Base-by-base conservation (phyloP, 306 rosid species). In the Dalbergia cochinchinensis region DNA sequence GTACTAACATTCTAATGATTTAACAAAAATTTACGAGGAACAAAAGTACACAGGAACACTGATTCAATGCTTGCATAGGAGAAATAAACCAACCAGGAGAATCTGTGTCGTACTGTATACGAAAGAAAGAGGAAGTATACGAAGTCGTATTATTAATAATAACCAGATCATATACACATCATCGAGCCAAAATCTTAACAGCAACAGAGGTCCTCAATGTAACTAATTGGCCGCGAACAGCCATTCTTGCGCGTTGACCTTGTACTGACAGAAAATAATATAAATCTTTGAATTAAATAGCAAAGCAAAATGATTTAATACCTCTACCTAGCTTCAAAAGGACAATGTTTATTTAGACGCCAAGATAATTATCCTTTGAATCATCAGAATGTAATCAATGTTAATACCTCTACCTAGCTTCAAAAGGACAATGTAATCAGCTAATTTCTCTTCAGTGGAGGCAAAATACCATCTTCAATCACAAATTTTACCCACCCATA, bases 391-490 rank as follows among this genome's bases (percentile, higher is more conserved):
- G n/a, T n/a, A n/a, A n/a, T n/a, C n/a, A n/a, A n/a, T n/a, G n/a
- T n/a, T n/a, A n/a, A n/a, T n/a, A n/a, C n/a, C n/a, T n/a, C n/a
- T n/a, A n/a, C n/a, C n/a, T n/a, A n/a, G n/a, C n/a, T n/a, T n/a
- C n/a, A 61, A 61, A 14, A 11, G 15, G 9, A 53, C 58, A 57
- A 37, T 51, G 26, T n/a, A 39, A 63, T 35, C 37, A 16, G 53
- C 67, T 48, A 72, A 20, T 54, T n/a, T 54, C 50, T 82, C 63
- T 44, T 45, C 45, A 35, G 34, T 74, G 75, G 59, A 84, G 62
- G 44, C 16, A 63, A 69, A 62, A 64, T 75, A 69, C 39, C 54
- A 63, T 37, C 19, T 20, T 51, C 76, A 65, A 74, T 60, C 72
- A 26, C 26, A 73, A 71, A 20, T 54, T 79, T 9, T 63, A 9